phyloP scores from a whole-genome alignment of 2,329 filamentous ascomycete genomes.

The Tolypocladium paradoxum region DNA sequence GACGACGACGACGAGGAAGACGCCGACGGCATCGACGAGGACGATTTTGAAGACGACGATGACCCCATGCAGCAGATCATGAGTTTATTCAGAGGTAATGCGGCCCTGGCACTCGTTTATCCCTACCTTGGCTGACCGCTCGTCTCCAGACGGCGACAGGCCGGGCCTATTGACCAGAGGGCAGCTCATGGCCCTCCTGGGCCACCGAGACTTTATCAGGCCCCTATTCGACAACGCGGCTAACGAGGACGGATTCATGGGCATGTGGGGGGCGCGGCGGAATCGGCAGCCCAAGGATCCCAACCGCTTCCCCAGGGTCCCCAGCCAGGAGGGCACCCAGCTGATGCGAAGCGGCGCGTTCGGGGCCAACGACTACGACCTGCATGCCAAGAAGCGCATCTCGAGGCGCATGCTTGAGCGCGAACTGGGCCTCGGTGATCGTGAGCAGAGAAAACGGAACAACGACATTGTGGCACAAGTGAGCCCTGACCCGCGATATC shows the following conservation, averaged over 20 bases:
- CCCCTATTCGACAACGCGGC: conserved; percentile 25
- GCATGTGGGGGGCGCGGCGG: conserved; percentile 35
- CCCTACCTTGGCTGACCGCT: not conserved
- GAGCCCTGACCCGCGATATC: conserved; percentile 7
- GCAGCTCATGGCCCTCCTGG: conserved; percentile 30
- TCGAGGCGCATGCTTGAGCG: conserved; percentile 66
- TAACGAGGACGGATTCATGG: conserved; percentile 21
- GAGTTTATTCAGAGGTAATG: conserved; percentile 18
- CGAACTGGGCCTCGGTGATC: conserved; percentile 63
- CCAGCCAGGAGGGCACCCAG: conserved; percentile 63
- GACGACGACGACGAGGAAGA: conserved; percentile 11
- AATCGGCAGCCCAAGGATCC: conserved; percentile 32
- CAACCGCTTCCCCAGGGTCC: conserved; percentile 68
- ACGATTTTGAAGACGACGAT: conserved; percentile 9
- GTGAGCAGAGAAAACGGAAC: conserved; percentile 48
- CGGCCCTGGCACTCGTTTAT: not conserved
- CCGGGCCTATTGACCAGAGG: conserved; percentile 20
- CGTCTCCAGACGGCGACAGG: conserved; percentile 11
- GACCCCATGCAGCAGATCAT: conserved; percentile 25
- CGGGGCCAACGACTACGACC: conserved; percentile 52
- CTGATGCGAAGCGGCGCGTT: conserved; percentile 79
- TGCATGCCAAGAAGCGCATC: conserved; percentile 47
- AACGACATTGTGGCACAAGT: conserved; percentile 59
- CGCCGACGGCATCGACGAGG: conserved; percentile 4
- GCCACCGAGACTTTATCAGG: conserved; percentile 24